A percentile compares a stretch with the other conserved stretches of the same genome.
phyloP scores from a whole-genome alignment of 2,329 filamentous ascomycete species.

The Alternaria burnsii region DNA sequence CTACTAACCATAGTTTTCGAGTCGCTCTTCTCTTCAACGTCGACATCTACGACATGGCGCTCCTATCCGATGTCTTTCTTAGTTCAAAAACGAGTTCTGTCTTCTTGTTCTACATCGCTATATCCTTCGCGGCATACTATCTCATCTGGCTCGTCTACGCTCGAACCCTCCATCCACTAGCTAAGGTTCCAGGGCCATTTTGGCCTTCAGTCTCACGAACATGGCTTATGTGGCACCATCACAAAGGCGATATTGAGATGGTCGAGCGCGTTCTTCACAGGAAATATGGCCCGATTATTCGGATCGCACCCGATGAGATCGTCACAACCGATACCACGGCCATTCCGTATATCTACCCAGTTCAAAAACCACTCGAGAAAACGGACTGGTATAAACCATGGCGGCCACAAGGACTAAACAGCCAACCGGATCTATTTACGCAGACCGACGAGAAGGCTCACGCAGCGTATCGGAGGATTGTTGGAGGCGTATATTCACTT shows the following conservation, averaged over 20 bases:
- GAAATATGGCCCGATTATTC: conserved; percentile 55
- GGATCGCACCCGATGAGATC: conserved; percentile 56
- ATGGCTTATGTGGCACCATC: conserved; percentile 36
- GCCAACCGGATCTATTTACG: conserved; percentile 28
- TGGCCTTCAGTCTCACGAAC: conserved; percentile 36
- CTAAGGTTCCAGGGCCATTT: conserved; percentile 31
- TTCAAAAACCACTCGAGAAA: conserved; percentile 30
- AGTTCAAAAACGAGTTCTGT: background rate
- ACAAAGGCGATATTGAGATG: conserved; percentile 32
- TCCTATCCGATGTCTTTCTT: conserved; percentile 7
- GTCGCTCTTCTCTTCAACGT: background rate
- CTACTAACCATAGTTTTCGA: background rate
- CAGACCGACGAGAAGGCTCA: conserved; percentile 24
- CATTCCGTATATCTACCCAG: conserved; percentile 30
- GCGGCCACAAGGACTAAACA: conserved; percentile 24
- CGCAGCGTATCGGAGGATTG: conserved; percentile 20
- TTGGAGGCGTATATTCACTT: conserved; percentile 26
- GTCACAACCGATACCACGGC: conserved; percentile 24
- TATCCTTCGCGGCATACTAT: conserved; percentile 12
- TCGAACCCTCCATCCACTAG: conserved; percentile 30
- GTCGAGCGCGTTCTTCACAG: conserved; percentile 23
- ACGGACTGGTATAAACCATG: conserved; percentile 35
- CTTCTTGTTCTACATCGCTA: conserved; percentile 8
- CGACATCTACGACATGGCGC: conserved; percentile 1
- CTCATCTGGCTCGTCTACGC: conserved; percentile 26